These are phyloP conservation scores for Hypericum perforatum DNA, from an alignment of 345 rosid species.

Conservation along the genomic window DNA sequence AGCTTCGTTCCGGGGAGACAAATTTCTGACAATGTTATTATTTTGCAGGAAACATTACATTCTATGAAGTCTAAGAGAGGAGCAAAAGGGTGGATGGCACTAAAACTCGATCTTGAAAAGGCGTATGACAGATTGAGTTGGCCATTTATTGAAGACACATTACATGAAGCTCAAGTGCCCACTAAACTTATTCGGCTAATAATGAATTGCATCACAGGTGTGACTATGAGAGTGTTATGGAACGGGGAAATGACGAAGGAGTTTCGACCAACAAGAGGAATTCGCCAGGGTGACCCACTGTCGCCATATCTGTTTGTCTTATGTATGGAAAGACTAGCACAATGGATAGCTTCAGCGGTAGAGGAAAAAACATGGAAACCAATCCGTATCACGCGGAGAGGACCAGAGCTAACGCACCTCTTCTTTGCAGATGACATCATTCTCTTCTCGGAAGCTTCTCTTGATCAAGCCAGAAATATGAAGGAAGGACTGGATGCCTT, in stretches of 20 bases:
- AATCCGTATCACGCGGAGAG: neutral
- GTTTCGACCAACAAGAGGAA: neutral
- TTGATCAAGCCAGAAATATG: too few relatives aligned
- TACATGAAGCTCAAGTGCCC: neutral
- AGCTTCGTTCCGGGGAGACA: too few relatives aligned
- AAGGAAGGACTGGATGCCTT: too few relatives aligned
- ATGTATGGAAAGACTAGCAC: neutral
- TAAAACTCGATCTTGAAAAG: too few relatives aligned
- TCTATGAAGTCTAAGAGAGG: too few relatives aligned
- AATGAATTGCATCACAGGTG: neutral
- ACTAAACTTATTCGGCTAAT: neutral
- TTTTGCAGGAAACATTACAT: too few relatives aligned
- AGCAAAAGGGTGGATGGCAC: too few relatives aligned
- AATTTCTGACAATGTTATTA: too few relatives aligned
- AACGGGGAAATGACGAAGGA: neutral
- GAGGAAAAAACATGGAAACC: neutral
- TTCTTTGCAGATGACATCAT: neutral
- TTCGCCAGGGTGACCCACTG: neutral
- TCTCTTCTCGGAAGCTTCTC: too few relatives aligned
- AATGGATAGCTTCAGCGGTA: neutral
- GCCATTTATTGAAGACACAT: too few relatives aligned
- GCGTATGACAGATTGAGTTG: too few relatives aligned
- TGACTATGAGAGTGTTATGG: neutral
- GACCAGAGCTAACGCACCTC: neutral
- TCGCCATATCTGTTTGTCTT: neutral